Evolutionary conservation across 768 basidiomycete species (phyloP), one percentile per base, ranked within the genome.

Genomic region (Tricholoma terreum): DNA sequence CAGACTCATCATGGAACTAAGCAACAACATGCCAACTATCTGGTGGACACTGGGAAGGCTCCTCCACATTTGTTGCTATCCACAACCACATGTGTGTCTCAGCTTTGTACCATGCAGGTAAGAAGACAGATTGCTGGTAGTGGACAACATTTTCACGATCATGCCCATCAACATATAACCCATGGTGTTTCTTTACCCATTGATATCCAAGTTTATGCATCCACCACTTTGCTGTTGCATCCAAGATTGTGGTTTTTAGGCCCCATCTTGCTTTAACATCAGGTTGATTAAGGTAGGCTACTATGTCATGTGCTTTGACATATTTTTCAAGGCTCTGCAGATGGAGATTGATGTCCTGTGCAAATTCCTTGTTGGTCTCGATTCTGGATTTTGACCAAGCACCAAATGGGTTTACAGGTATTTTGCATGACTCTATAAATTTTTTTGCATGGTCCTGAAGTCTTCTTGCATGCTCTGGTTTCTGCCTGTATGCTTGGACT

Each of bases 1-100:
- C 73, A n/a, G 70, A 72, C 58, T 75, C 68, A 57, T 72, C 65
- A 57, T 73, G 67, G 38, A 50, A 62, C 65, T 64, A 69, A 4
- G 65, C 52, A 6, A 69, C 61, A 19, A 66, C 46, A 11, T 15
- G 53, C 1, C 22, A 17, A 2, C 15, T 8, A 2, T 14, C 50
- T 22, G n/a, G 12, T 8, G n/a, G 22, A 33, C 31, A 10, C 6
- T 12, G 38, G 49, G 1, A 31, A 12, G 22, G 55, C 34, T 6
- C 27, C n/a, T 42, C 54, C 10, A 33, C 43, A 58, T 66, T 42
- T 60, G 11, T 67, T 57, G 58, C 58, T 57, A 42, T 67, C 57
- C 49, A 64, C 4, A 11, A 7, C 2, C 50, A 50, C 56, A 62
- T 63, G 1, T 50, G 55, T 15, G 8, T 35, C 31, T 61, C 38